Conservation (phyloP, 169 alveolate genomes). For the Cryptosporidium meleagridis region DNA sequence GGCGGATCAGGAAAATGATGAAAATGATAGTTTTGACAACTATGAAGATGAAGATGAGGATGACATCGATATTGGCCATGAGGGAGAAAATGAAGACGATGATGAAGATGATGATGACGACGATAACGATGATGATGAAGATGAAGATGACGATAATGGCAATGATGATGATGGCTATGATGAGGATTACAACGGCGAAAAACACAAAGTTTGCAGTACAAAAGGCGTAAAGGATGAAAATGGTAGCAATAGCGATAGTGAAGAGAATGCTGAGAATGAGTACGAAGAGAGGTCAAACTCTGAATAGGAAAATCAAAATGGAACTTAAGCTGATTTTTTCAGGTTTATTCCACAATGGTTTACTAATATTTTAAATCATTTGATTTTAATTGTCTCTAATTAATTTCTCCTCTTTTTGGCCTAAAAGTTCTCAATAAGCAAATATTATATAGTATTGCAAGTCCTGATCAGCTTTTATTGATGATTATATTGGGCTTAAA, state of each 20-base stretch:
- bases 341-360: not conserved
- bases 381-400: too few species aligned
- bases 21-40: not conserved
- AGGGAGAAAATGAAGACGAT: not conserved
- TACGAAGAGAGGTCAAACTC: not conserved
- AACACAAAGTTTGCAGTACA: not conserved
- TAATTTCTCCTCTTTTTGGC: not conserved
- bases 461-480: not conserved
- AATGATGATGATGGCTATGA: not conserved
- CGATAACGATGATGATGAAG: not conserved
- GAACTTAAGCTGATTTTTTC: not conserved
- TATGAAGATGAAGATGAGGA: conserved; percentile 27
- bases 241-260: not conserved
- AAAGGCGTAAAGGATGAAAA: not conserved
- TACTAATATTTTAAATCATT: too few species aligned
- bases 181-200: not conserved
- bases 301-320: not conserved
- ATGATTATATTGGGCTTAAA: too few species aligned
- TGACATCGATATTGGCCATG: not conserved
- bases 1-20: conserved; percentile 9
- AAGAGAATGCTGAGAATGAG: not conserved
- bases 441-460: too few species aligned
- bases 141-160: conserved; percentile 1
- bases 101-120: not conserved
- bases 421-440: not conserved